These are phyloP conservation scores for Dothiorella sarmentorum DNA, from an alignment of 2,329 filamentous ascomycete species.

Conservation along the genomic window DNA sequence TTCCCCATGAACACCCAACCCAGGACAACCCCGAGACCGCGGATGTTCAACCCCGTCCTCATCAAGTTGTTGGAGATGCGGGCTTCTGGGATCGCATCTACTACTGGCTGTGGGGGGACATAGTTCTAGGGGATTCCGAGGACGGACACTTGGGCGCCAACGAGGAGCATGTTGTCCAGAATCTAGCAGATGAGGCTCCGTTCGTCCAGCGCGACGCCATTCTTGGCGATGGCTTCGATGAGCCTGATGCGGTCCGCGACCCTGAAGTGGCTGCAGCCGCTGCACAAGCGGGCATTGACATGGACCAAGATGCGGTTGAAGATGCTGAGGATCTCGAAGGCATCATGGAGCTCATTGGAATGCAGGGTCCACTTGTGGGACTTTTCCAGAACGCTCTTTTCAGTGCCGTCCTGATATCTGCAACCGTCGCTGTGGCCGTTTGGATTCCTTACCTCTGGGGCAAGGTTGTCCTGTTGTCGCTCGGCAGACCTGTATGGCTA, in stretches of 20 bases:
- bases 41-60: not conserved
- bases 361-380: slow-evolving; percentile 87
- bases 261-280: slow-evolving; percentile 62
- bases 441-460: slow-evolving; percentile 92
- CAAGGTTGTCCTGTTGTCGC: slow-evolving; percentile 73
- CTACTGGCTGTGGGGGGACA: slow-evolving; percentile 50
- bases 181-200: slow-evolving; percentile 58
- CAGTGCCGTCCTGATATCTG: slow-evolving; percentile 82
- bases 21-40: not conserved
- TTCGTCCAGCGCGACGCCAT: slow-evolving; percentile 50
- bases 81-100: slow-evolving; percentile 30
- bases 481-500: slow-evolving; percentile 72
- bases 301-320: slow-evolving; percentile 66
- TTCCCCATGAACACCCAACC: not conserved
- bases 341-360: slow-evolving; percentile 90
- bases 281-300: slow-evolving; percentile 66
- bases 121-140: slow-evolving; percentile 31
- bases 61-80: not conserved
- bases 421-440: slow-evolving; percentile 80
- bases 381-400: slow-evolving; percentile 95
- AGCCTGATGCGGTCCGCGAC: slow-evolving; percentile 37
- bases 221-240: slow-evolving; percentile 30
- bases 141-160: slow-evolving; percentile 35
- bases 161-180: slow-evolving; percentile 59
- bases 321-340: slow-evolving; percentile 93